Percentiles rank a stretch among this genome's conserved stretches.
These are phyloP conservation scores for Acanthamoeba healyi DNA, from an alignment of 208 protist species.

Conservation along the genomic window DNA sequence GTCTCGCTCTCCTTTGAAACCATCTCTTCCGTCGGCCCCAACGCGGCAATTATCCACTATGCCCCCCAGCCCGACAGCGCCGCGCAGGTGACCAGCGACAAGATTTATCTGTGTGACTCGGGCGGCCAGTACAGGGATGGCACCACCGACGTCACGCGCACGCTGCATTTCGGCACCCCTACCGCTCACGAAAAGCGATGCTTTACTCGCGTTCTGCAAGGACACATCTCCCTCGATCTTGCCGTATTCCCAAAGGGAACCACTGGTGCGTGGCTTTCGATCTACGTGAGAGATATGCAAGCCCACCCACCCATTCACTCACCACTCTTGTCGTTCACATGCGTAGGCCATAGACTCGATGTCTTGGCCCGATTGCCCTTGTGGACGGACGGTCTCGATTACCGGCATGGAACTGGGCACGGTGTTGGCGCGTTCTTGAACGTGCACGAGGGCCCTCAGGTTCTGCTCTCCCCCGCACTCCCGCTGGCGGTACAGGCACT, in stretches of 20 bases:
- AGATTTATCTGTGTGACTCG: constrained; percentile 96
- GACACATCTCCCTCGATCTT: constrained; percentile 93
- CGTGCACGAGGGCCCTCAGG: constrained; percentile 95
- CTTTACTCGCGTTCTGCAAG: constrained; percentile 97
- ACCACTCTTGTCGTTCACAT: not conserved
- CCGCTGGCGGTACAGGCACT: too few relatives aligned
- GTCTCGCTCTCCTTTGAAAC: constrained; percentile 95
- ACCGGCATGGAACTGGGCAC: constrained; percentile 97
- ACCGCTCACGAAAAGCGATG: constrained; percentile 90
- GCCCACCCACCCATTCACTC: not conserved
- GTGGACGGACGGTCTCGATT: constrained; percentile 96
- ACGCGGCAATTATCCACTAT: constrained; percentile 97
- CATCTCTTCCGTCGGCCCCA: constrained; percentile 94
- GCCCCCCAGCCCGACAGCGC: constrained; percentile 88
- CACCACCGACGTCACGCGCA: constrained; percentile 98
- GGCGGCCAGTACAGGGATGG: constrained; percentile 95
- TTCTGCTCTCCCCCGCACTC: too few relatives aligned
- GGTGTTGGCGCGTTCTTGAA: constrained; percentile 97
- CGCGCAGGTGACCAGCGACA: constrained; percentile 85
- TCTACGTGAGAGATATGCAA: too few relatives aligned
- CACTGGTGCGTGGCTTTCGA: constrained; percentile 61
- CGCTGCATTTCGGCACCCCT: constrained; percentile 93
- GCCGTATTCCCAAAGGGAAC: constrained; percentile 93
- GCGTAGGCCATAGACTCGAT: constrained; percentile 92
- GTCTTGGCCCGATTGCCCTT: constrained; percentile 93